Evolutionary conservation across 1,284 basidiomycete genomes (phyloP).

Genomic region (Marasmius oreades): DNA sequence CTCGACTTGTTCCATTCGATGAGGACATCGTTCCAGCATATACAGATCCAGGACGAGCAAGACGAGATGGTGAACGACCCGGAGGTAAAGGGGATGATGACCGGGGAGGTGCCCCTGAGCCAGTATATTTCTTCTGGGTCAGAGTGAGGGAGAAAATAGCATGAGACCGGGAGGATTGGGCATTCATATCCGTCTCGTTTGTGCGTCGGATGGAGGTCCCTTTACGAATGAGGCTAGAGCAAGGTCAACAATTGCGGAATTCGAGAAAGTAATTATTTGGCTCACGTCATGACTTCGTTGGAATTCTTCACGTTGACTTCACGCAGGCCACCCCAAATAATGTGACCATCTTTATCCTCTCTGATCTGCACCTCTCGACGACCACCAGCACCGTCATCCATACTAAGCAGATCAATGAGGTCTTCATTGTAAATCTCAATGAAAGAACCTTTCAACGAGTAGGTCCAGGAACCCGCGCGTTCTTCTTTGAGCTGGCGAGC

Average conservation of each 20-base stretch:
- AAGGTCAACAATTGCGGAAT: constrained; percentile 13
- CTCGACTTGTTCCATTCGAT: constrained; percentile 34
- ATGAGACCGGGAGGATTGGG: constrained; percentile 95
- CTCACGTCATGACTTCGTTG: constrained; percentile 88
- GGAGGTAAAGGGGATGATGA: constrained; percentile 73
- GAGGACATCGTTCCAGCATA: constrained; percentile 39
- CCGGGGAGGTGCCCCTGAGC: constrained; percentile 61
- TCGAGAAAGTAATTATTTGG: constrained; percentile 21
- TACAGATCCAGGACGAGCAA: constrained; percentile 74
- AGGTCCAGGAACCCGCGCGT: constrained; percentile 70
- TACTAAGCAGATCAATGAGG: constrained; percentile 82
- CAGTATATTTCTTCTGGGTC: constrained; percentile 80
- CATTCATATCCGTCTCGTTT: constrained; percentile 98
- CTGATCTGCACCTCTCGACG: constrained; percentile 91
- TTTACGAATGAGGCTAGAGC: constrained; percentile 69
- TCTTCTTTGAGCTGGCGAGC: constrained; percentile 77
- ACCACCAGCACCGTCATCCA: constrained; percentile 59
- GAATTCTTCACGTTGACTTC: constrained; percentile 85
- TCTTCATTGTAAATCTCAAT: constrained; percentile 99
- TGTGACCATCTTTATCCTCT: constrained; percentile 94
- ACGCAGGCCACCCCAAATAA: constrained; percentile 94
- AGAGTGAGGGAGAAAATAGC: constrained; percentile 97
- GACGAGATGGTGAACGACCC: constrained; percentile 72
- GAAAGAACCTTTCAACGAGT: constrained; percentile 80
- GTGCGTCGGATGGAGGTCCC: constrained; percentile 90